These are phyloP conservation scores for Solanum phureja DNA, from an alignment of 257 asterid species.

Conservation along the genomic window DNA sequence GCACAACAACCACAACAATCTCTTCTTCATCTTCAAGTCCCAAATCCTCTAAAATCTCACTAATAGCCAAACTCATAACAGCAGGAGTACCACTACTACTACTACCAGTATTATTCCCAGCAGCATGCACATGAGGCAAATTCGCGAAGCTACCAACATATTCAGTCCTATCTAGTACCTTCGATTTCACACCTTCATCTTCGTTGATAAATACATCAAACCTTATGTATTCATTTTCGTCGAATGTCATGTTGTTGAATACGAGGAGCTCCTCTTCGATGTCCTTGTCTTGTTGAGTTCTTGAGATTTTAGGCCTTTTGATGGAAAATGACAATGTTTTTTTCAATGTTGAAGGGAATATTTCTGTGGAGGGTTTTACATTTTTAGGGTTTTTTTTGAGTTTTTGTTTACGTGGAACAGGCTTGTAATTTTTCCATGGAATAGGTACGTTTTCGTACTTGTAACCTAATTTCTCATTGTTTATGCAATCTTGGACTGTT, in stretches of 20 bases:
- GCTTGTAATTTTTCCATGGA: constrained; percentile 38
- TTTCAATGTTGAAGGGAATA: constrained; percentile 21
- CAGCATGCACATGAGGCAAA: constrained; percentile 37
- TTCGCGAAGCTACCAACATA: constrained; percentile 56
- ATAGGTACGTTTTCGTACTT: constrained; percentile 23
- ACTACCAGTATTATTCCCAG: not conserved
- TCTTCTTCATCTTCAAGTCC: constrained; percentile 42
- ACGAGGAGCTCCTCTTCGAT: constrained; percentile 31
- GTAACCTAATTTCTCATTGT: constrained; percentile 27
- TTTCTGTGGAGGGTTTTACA: constrained; percentile 3
- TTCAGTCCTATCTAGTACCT: constrained; percentile 37
- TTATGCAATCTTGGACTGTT: constrained; percentile 20
- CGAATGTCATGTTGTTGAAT: constrained; percentile 18
- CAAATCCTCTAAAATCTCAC: constrained; percentile 52
- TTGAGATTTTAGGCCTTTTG: constrained; percentile 15
- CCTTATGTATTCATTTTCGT: constrained; percentile 23
- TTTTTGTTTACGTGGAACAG: constrained; percentile 11
- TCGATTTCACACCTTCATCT: constrained; percentile 33
- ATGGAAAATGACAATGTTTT: constrained; percentile 13
- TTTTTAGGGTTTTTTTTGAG: not conserved
- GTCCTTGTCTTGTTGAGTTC: constrained; percentile 1
- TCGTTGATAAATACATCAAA: constrained; percentile 58
- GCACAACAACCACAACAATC: constrained; percentile 41
- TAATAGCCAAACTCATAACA: constrained; percentile 29
- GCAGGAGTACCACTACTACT: not conserved